phyloP scores from a whole-genome alignment of 371 early-diverging fungal species.

The Syncephalastrum racemosum region DNA sequence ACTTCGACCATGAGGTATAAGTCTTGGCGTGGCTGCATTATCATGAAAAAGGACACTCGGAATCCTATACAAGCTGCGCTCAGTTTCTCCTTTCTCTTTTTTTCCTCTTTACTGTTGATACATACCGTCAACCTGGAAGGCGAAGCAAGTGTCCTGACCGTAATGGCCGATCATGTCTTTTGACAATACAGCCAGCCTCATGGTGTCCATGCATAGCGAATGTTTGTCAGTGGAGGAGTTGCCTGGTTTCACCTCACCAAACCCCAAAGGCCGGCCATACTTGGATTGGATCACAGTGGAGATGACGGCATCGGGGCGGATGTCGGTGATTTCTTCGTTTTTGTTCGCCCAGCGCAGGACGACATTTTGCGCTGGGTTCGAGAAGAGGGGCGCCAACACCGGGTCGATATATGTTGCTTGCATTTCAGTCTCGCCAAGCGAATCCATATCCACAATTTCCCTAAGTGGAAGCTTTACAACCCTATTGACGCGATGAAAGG shows the following conservation, averaged over 20 bases:
- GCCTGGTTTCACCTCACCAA: slow-evolving; percentile 32
- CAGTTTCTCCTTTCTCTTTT: too few species aligned
- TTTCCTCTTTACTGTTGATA: too few species aligned
- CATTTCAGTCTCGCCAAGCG: slow-evolving; percentile 17
- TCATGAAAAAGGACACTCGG: too few species aligned
- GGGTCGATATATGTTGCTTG: slow-evolving; percentile 17
- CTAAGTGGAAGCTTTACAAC: slow-evolving; percentile 13
- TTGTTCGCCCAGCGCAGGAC: slow-evolving; percentile 17
- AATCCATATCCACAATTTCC: slow-evolving; percentile 15
- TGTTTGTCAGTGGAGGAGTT: slow-evolving; percentile 26
- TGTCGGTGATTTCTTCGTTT: slow-evolving; percentile 9
- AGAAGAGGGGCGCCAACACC: slow-evolving; percentile 8
- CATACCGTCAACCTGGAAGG: slow-evolving; percentile 19
- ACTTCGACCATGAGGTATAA: too few species aligned
- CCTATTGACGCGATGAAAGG: too few species aligned
- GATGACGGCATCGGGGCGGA: slow-evolving; percentile 27
- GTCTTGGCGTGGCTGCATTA: too few species aligned
- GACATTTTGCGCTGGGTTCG: slow-evolving; percentile 11
- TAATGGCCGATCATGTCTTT: slow-evolving; percentile 10
- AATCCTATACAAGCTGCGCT: too few species aligned
- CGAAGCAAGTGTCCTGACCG: slow-evolving; percentile 20
- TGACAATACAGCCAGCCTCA: slow-evolving; percentile 25
- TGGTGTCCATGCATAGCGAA: slow-evolving; percentile 29
- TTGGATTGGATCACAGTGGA: slow-evolving; percentile 28
- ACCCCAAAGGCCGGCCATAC: slow-evolving; percentile 27